Evolutionary conservation across 2,329 filamentous ascomycete genomes (phyloP).

Genomic region (Diaporthe ilicicola): DNA sequence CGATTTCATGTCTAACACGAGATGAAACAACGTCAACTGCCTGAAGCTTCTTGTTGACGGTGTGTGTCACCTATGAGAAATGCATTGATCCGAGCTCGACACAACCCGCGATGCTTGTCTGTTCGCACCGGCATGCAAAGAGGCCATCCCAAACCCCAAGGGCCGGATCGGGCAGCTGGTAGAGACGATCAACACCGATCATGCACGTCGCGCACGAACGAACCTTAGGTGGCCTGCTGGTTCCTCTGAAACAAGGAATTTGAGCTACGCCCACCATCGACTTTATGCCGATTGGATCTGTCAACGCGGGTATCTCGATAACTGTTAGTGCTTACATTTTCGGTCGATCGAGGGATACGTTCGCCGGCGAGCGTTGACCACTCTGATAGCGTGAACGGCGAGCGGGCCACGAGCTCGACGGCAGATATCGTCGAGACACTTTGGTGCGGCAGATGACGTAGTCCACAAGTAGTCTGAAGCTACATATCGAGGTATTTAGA

Average conservation of each 20-base stretch:
- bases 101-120: background rate
- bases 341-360: background rate
- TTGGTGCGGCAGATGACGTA: rapidly evolving
- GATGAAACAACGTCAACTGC: background rate
- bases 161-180: background rate
- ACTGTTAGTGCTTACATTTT: background rate
- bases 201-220: background rate
- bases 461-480: too few relatives aligned
- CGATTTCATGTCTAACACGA: background rate
- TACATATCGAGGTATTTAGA: too few relatives aligned
- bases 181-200: background rate
- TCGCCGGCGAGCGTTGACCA: background rate
- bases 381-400: background rate
- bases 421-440: too few relatives aligned
- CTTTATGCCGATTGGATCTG: background rate
- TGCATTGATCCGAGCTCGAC: background rate
- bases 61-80: background rate
- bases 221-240: background rate
- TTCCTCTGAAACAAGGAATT: background rate
- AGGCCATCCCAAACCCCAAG: background rate
- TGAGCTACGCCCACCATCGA: background rate
- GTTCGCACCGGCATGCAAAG: too few relatives aligned
- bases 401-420: background rate
- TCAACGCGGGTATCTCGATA: background rate
- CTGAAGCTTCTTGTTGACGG: background rate